A percentile compares a stretch with the other conserved stretches of the same genome.
Conservation (phyloP, 2,329 filamentous ascomycete species). For the Colletotrichum tofieldiae region DNA sequence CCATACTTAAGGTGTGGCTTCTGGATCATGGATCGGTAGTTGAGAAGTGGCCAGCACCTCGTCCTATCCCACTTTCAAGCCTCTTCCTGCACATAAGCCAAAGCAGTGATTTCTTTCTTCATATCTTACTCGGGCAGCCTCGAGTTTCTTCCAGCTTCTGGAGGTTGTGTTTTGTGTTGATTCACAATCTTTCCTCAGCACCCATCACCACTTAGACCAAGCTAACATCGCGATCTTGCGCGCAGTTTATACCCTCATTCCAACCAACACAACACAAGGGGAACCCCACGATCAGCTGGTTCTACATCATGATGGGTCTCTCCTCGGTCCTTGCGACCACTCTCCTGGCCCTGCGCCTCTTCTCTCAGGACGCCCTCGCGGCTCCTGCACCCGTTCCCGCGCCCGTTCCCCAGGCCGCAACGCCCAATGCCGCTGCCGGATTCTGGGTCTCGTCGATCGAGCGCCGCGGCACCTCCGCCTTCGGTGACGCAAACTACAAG, state of each 20-base stretch:
- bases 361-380: conserved; percentile 53
- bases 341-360: conserved; percentile 61
- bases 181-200: conserved; percentile 9
- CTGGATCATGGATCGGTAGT: conserved; percentile 9
- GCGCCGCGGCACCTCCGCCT: conserved; percentile 79
- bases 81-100: not conserved
- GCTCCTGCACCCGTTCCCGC: conserved; percentile 49
- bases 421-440: conserved; percentile 55
- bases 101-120: not conserved
- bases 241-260: conserved; percentile 27
- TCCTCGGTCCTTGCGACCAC: conserved; percentile 59
- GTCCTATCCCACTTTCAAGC: not conserved
- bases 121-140: conserved; percentile 18
- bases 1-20: conserved; percentile 29
- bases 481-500: conserved; percentile 73
- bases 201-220: conserved; percentile 21
- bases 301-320: conserved; percentile 61
- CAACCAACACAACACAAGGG: conserved; percentile 26
- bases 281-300: conserved; percentile 51
- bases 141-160: conserved; percentile 33
- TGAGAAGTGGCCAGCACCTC: not conserved
- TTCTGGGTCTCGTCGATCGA: conserved; percentile 83
- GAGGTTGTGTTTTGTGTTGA: conserved; percentile 13
- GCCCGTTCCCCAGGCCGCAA: conserved; percentile 37
- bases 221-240: conserved; percentile 11